Evolutionary conservation across 2,329 filamentous ascomycete genomes (phyloP).

Genomic region (Westerdykella ornata): DNA sequence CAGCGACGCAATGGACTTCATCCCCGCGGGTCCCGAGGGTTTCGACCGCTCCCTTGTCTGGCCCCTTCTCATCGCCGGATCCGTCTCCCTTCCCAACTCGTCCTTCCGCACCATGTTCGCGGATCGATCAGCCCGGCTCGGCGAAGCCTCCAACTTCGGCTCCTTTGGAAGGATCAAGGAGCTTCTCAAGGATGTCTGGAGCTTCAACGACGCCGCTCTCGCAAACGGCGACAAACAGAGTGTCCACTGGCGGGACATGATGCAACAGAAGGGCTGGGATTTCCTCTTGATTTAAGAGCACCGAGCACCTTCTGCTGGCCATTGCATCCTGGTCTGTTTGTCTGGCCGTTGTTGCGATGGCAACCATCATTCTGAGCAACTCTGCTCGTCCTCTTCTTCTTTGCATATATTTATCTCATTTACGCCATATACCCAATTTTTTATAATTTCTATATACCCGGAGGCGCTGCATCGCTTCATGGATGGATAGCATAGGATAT

Average conservation of each 20-base stretch:
- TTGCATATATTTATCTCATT: slow-evolving; percentile 32
- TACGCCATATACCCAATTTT: slow-evolving; percentile 35
- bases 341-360: background rate
- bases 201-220: slow-evolving; percentile 58
- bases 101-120: slow-evolving; percentile 71
- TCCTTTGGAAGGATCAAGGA: slow-evolving; percentile 78
- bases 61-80: slow-evolving; percentile 85
- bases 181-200: slow-evolving; percentile 78
- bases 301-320: slow-evolving; percentile 25
- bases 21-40: slow-evolving; percentile 72
- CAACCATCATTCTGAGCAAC: slow-evolving; percentile 10
- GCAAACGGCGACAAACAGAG: slow-evolving; percentile 51
- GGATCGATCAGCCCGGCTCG: slow-evolving; percentile 66
- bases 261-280: slow-evolving; percentile 87
- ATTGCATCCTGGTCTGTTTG: slow-evolving; percentile 34
- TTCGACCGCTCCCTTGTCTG: slow-evolving; percentile 89
- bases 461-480: slow-evolving; percentile 11
- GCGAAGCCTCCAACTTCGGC: slow-evolving; percentile 70
- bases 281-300: slow-evolving; percentile 70
- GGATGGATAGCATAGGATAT: slow-evolving; percentile 16
- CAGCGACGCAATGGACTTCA: slow-evolving; percentile 67
- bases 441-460: slow-evolving; percentile 33
- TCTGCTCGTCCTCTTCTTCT: slow-evolving; percentile 14
- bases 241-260: slow-evolving; percentile 91
- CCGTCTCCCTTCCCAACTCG: slow-evolving; percentile 65